These are phyloP conservation scores for Ophiorrhiza pumila DNA, from an alignment of 257 asterid genomes.

Conservation along the genomic window DNA sequence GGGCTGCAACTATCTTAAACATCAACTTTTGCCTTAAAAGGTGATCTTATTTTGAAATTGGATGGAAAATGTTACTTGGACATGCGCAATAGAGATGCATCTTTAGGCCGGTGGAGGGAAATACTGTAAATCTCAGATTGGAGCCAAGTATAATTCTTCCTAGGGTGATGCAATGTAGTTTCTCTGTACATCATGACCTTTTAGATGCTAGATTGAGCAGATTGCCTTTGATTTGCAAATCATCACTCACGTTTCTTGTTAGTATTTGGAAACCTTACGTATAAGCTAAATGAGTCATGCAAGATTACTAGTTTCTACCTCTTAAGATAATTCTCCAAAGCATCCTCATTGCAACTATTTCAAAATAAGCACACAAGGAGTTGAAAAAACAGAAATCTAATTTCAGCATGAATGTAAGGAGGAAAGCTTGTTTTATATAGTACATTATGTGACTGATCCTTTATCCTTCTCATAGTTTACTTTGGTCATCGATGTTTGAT, in stretches of 20 bases:
- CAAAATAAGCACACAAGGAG: not conserved
- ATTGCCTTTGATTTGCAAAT: not conserved
- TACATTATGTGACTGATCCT: not conserved
- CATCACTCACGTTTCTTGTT: not conserved
- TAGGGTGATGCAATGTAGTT: not conserved
- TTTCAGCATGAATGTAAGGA: not conserved
- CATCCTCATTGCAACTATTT: not conserved
- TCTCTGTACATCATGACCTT: not conserved
- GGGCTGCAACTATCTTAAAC: not conserved
- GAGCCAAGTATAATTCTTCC: not conserved
- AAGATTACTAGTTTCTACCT: not conserved
- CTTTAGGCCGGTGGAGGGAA: not conserved
- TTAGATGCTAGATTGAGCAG: not conserved
- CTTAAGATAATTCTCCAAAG: not conserved
- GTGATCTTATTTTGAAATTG: not conserved
- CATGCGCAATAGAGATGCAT: not conserved
- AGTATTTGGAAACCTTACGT: not conserved
- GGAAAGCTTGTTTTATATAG: not conserved
- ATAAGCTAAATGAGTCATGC: not conserved
- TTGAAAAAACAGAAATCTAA: not conserved
- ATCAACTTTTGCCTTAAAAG: not conserved
- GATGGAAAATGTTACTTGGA: not conserved
- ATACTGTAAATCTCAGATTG: not conserved
- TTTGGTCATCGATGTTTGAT: not conserved
- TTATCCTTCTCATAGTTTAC: not conserved